Conservation (phyloP, 805 yeast species). For the Ogataea salicorniae region DNA sequence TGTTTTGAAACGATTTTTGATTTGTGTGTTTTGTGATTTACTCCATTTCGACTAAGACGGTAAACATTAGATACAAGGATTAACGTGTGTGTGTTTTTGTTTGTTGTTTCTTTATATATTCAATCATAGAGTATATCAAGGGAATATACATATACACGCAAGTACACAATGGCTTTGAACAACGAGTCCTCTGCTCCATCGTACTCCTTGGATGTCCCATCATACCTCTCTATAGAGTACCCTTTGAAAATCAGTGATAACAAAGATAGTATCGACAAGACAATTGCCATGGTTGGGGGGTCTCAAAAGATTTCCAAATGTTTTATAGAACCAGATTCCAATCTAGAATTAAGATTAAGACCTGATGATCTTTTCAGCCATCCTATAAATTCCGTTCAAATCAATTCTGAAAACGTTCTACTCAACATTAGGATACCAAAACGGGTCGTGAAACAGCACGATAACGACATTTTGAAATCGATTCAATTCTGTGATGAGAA, state of each 20-base stretch:
- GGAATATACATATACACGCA: not conserved
- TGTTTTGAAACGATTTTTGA: too few species aligned
- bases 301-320: conserved; percentile 36
- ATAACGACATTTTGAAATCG: conserved; percentile 40
- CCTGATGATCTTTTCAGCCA: conserved; percentile 41
- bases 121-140: too few species aligned
- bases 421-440: conserved; percentile 60
- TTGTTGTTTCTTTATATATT: too few species aligned
- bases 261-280: conserved; percentile 47
- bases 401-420: conserved; percentile 51
- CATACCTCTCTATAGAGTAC: conserved; percentile 68
- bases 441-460: conserved; percentile 37
- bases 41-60: too few species aligned
- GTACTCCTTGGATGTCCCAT: conserved; percentile 66
- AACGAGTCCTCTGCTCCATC: conserved; percentile 10
- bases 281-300: conserved; percentile 70
- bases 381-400: conserved; percentile 53
- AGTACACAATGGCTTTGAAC: not conserved
- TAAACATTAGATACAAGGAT: too few species aligned
- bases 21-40: too few species aligned
- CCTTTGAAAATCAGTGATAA: conserved; percentile 54
- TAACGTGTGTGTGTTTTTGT: too few species aligned
- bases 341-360: conserved; percentile 28
- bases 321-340: conserved; percentile 32
- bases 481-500: conserved; percentile 32